Evolutionary conservation across 345 rosid genomes (phyloP).

Genomic region (Citrus reticulata): DNA sequence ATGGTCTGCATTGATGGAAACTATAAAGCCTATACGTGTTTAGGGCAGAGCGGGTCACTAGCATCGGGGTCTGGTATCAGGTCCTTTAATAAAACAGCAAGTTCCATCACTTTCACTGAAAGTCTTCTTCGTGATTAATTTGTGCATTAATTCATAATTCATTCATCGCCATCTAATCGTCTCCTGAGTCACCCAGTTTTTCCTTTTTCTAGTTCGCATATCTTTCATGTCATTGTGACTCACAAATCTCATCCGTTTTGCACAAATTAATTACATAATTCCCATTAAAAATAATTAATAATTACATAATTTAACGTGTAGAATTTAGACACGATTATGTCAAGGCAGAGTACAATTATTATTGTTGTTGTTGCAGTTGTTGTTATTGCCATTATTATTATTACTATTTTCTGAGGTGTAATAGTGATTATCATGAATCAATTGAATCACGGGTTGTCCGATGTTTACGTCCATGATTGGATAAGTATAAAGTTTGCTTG

Average conservation of each 20-base stretch:
- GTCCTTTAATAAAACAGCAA: neutral
- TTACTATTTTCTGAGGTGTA: no score
- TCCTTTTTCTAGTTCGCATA: no score
- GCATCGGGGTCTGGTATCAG: neutral
- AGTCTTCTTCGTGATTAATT: neutral
- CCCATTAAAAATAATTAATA: no score
- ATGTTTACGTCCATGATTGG: neutral
- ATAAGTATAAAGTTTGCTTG: neutral
- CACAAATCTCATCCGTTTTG: neutral
- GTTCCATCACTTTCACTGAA: neutral
- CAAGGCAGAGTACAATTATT: neutral
- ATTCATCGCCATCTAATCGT: no score
- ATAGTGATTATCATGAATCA: neutral
- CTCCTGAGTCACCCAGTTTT: neutral
- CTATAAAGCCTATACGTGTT: neutral
- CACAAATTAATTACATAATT: neutral
- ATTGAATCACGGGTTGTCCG: neutral
- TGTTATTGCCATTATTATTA: no score
- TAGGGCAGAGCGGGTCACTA: neutral
- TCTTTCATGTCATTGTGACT: neutral
- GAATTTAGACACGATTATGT: neutral
- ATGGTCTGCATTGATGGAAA: neutral
- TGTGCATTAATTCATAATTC: neutral
- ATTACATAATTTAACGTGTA: no score
- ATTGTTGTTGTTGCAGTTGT: no score